Conservation (phyloP, 2,329 filamentous ascomycete genomes). For the Samsoniella hepiali region DNA sequence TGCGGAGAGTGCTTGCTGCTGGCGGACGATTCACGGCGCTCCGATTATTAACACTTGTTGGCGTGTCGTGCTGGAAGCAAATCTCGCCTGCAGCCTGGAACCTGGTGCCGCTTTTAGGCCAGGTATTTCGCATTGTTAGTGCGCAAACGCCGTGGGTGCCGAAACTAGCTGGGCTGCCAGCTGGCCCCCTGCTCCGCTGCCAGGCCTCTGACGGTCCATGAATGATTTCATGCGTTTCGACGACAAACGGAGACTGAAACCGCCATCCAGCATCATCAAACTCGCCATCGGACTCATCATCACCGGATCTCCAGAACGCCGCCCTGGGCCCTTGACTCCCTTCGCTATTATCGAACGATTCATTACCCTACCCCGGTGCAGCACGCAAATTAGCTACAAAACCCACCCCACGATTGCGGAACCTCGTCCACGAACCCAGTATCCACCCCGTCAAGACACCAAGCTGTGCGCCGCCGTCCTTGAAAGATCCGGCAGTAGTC, state of each 20-base stretch:
- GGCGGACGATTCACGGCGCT: not conserved
- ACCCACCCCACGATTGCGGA: conserved; percentile 18
- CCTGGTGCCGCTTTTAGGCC: conserved; percentile 10
- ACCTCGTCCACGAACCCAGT: conserved; percentile 14
- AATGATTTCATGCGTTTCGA: not conserved
- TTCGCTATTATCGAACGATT: not conserved
- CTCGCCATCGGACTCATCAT: not conserved
- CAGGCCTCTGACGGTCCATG: not conserved
- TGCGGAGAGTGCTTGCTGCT: not conserved
- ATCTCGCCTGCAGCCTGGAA: conserved; percentile 2
- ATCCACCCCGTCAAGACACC: conserved; percentile 14
- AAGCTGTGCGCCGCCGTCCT: conserved; percentile 4
- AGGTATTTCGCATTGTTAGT: not conserved
- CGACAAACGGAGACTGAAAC: conserved; percentile 4
- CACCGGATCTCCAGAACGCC: not conserved
- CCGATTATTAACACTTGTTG: conserved; percentile 5
- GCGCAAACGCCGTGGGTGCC: conserved; percentile 10
- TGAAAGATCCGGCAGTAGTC: conserved; percentile 9
- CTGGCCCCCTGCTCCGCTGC: not conserved
- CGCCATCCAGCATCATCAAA: not conserved
- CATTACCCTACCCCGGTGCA: not conserved
- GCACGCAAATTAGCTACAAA: not conserved
- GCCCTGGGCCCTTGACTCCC: not conserved
- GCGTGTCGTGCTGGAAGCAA: not conserved
- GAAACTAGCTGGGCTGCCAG: conserved; percentile 4